These are phyloP conservation scores for Serendipita vermifera DNA, from an alignment of 768 basidiomycete genomes.

Conservation along the genomic window DNA sequence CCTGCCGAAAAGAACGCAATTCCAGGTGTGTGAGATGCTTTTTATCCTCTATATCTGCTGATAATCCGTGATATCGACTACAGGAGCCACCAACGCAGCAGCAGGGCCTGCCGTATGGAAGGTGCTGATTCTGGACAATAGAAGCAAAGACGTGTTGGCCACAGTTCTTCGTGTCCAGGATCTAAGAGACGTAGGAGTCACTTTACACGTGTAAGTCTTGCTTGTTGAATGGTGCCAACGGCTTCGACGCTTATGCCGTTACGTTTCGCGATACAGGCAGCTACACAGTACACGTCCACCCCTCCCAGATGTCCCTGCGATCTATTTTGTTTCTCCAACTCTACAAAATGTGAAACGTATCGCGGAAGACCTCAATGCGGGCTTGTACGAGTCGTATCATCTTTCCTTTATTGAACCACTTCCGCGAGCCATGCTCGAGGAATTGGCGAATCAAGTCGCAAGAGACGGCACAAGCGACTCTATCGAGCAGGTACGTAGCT, in stretches of 20 bases:
- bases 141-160: slow-evolving; percentile 91
- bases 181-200: slow-evolving; percentile 90
- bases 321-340: slow-evolving; percentile 93
- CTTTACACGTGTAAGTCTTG: slow-evolving; percentile 79
- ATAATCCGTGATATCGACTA: slow-evolving; percentile 14
- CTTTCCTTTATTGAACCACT: slow-evolving; percentile 92
- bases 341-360: slow-evolving; percentile 76
- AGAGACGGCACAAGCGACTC: slow-evolving; percentile 70
- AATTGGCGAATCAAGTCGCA: slow-evolving; percentile 81
- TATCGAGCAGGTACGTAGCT: slow-evolving; percentile 50
- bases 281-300: slow-evolving; percentile 79
- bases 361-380: slow-evolving; percentile 82
- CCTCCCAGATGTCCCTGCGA: slow-evolving; percentile 86
- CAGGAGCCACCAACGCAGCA: slow-evolving; percentile 37
- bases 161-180: slow-evolving; percentile 94
- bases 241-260: too few relatives aligned
- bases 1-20: slow-evolving; percentile 21
- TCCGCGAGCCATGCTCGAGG: slow-evolving; percentile 78
- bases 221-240: not conserved
- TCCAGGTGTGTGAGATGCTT: slow-evolving; percentile 28
- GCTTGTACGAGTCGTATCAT: slow-evolving; percentile 84
- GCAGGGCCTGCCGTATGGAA: slow-evolving; percentile 87
- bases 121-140: slow-evolving; percentile 85
- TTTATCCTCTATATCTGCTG: not conserved
- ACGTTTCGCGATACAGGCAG: slow-evolving; percentile 51